Evolutionary conservation across 129 eudicot genomes (phyloP), one percentile per base, ranked within the genome.

Genomic region (Flaveria linearis): DNA sequence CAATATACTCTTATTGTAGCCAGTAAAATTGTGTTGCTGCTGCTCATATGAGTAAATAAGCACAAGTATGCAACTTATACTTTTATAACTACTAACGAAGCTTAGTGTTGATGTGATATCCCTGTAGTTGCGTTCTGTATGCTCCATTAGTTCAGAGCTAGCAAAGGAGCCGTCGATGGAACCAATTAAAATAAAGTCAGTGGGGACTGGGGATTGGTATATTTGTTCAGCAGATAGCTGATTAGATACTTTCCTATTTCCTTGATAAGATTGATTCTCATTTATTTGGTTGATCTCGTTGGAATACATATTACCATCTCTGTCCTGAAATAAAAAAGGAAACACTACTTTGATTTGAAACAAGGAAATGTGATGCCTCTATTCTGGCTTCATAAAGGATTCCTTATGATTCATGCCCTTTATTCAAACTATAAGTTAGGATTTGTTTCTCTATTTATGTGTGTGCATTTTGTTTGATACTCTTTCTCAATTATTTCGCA

Each of bases 401-500:
- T 76, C 39, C 67, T 23, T 61, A 25, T 52, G 22, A 50, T 42
- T 52, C n/a, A 61, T 25, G 67, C 67, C 5, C 18, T 42, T 56
- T 62, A 68, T 77, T 28, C 42, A 23, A 55, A 51, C 50, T 65
- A 60, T 55, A 65, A 77, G 81, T 42, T 77, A 26, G 55, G 12
- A 46, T 43, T 67, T 52, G 53, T 36, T 52, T 63, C 20, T 67
- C 33, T 68, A 0, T 68, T 45, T 68, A 36, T 55, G 25, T 26
- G 74, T 60, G 36, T 28, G 39, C 43, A 42, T 25, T 28, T 42
- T 56, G 75, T 68, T 77, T 6, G 39, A n/a, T 68, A 77, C 61
- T 47, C 33, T 60, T 56, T 43, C 18, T 43, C 73, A 71, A 63
- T 26, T 66, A 15, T 70, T 71, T 61, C 8, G 15, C 75, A 95